phyloP scores from a whole-genome alignment of 2,329 filamentous ascomycete genomes.

The Torrubiella hemipterigena region DNA sequence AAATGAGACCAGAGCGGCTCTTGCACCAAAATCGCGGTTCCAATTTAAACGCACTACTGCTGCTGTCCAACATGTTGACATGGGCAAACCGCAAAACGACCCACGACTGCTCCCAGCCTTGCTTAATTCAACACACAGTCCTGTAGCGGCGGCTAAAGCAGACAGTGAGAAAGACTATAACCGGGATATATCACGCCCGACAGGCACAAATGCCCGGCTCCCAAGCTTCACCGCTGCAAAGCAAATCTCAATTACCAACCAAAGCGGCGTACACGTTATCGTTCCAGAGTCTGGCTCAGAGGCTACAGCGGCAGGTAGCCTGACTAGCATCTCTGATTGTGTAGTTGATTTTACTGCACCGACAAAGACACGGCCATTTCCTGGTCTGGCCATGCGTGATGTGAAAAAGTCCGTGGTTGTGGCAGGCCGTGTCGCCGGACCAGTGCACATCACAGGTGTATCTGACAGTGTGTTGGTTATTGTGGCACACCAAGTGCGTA shows the following conservation, averaged over 20 bases:
- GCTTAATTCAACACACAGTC: constrained; percentile 6
- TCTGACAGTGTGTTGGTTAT: constrained; percentile 66
- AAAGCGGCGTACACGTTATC: constrained; percentile 61
- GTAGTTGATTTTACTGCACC: constrained; percentile 72
- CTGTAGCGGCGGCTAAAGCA: constrained; percentile 1
- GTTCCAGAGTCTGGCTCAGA: constrained; percentile 59
- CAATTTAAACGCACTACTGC: constrained; percentile 49
- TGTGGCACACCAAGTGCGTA: constrained; percentile 74
- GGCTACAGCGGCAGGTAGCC: constrained; percentile 60
- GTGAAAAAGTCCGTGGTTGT: constrained; percentile 62
- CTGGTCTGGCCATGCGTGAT: constrained; percentile 54
- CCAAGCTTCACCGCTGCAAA: constrained; percentile 52
- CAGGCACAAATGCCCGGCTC: constrained; percentile 34
- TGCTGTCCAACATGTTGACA: constrained; percentile 24
- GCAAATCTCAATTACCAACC: constrained; percentile 53
- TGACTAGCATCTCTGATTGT: constrained; percentile 58
- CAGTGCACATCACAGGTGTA: constrained; percentile 71
- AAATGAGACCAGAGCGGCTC: constrained; percentile 52
- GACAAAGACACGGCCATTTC: constrained; percentile 49
- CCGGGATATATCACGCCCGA: constrained; percentile 34
- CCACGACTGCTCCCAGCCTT: constrained; percentile 28
- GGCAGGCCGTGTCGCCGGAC: constrained; percentile 65
- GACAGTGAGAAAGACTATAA: constrained; percentile 32
- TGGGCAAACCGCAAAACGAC: constrained; percentile 30
- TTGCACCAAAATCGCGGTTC: constrained; percentile 70